phyloP scores from a whole-genome alignment of 768 basidiomycete genomes.

The Steccherinum ochraceum region DNA sequence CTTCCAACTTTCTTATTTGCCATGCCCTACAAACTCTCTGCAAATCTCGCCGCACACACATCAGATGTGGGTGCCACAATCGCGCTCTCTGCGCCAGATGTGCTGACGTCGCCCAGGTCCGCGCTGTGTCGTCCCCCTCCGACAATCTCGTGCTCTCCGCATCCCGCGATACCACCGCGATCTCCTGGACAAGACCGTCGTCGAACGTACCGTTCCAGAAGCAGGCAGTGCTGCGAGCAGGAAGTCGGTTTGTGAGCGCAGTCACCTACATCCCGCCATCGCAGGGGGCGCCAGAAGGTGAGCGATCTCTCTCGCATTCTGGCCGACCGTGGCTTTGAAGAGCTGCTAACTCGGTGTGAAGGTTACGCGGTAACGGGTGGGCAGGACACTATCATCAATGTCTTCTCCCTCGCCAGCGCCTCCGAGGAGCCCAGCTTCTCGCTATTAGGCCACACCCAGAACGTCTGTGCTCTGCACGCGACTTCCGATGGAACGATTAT shows the following conservation, averaged over 20 bases:
- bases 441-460: constrained; percentile 84
- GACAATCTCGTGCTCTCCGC: constrained; percentile 79
- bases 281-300: constrained; percentile 64
- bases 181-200: constrained; percentile 67
- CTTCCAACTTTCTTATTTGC: constrained; percentile 13
- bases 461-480: constrained; percentile 81
- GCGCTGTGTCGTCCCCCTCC: constrained; percentile 71
- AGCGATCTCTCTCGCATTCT: constrained; percentile 14
- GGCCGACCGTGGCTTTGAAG: constrained; percentile 4
- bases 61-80: constrained; percentile 54
- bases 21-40: constrained; percentile 77
- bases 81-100: not conserved
- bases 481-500: constrained; percentile 69
- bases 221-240: constrained; percentile 50
- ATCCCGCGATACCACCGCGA: constrained; percentile 88
- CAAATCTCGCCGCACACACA: constrained; percentile 62
- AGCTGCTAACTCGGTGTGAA: constrained; percentile 9
- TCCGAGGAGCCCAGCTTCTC: constrained; percentile 74
- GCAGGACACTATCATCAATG: constrained; percentile 82
- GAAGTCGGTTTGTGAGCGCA: constrained; percentile 75
- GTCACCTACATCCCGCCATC: constrained; percentile 73
- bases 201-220: constrained; percentile 45
- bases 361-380: constrained; percentile 86
- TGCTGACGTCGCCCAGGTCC: constrained; percentile 51
- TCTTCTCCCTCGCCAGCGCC: constrained; percentile 59